Evolutionary conservation across 257 asterid genomes (phyloP).

Genomic region (Euphrasia confusa): DNA sequence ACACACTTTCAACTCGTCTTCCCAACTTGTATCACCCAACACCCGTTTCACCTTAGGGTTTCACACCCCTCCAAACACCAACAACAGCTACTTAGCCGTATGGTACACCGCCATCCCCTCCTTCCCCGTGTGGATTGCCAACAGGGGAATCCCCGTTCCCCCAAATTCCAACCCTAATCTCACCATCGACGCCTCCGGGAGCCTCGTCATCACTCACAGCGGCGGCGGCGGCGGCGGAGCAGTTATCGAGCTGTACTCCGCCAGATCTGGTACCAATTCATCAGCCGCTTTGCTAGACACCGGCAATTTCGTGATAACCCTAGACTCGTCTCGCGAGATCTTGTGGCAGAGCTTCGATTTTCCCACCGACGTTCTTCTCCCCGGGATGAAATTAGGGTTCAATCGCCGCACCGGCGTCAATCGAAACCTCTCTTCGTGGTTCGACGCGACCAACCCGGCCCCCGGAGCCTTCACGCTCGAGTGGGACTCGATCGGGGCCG

Average conservation of each 20-base stretch:
- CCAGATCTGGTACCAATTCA: constrained; percentile 22
- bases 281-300: constrained; percentile 33
- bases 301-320: constrained; percentile 37
- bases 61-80: constrained; percentile 22
- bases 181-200: constrained; percentile 27
- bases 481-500: constrained; percentile 24
- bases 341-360: constrained; percentile 57
- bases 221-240: constrained; percentile 23
- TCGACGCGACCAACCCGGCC: constrained; percentile 23
- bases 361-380: constrained; percentile 51
- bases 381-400: constrained; percentile 50
- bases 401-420: constrained; percentile 34
- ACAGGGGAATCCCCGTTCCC: constrained; percentile 28
- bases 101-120: constrained; percentile 18
- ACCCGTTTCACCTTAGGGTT: constrained; percentile 39
- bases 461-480: constrained; percentile 47
- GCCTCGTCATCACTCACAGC: constrained; percentile 22
- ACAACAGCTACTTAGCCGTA: constrained; percentile 35
- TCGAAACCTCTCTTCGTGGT: constrained; percentile 52
- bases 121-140: constrained; percentile 38
- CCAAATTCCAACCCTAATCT: constrained; percentile 19
- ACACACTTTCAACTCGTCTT: constrained; percentile 27
- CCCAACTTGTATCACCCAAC: constrained; percentile 33
- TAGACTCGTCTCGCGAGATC: constrained; percentile 7
- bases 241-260: constrained; percentile 16